Base-by-base conservation (phyloP, 2,329 filamentous ascomycete species). In the Aaosphaeria pasadenensis region DNA sequence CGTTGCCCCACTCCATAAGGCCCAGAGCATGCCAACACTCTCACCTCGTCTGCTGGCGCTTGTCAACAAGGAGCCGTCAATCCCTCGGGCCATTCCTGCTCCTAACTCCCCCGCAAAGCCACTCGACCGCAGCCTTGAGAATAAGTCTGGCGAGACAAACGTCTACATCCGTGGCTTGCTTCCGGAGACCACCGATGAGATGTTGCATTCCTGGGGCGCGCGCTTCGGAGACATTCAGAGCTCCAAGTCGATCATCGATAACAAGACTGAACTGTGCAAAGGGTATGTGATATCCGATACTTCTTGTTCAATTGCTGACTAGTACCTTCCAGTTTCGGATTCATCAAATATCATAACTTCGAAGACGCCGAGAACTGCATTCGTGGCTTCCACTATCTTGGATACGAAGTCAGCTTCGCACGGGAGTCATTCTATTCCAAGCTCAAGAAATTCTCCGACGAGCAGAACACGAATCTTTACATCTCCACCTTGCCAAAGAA, bases 231-330 rank as follows among this genome's bases (percentile, higher is more conserved):
- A 87, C 51, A 94, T 99, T 49, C 90, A 96, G 74, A 95, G 91
- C 56, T 96, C 91, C 64, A 99, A 99, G 79, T 94, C 95, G 11
- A 99, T 99, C 74, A 95, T 99, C 64, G 95, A 99, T 74, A 87
- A 91, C 45, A 86, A 88, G 58, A 95, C 90, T 43, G 89, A 91
- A 51, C 86, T 91, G 54, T 99, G 94, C 83, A 99, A 99, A 75
- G 94, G 94, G 94, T 95, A 75, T 63, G 80, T 74, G 33, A 2
- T 9, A 9, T 48, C 17, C 6, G 38, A 42, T 39, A 11, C 3
- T 24, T 38, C 4, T 33, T 28, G 32, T 38, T n/a, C 5, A 30
- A 42, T 32, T 3, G 31, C 11, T 24, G 7, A 41, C 17, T 62
- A 36, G 65, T 39, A 30, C 1, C 6, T 24, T 2, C 17, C 60